Conservation (phyloP, 148 eudicot species). For the Vaccinium vitisidaea region DNA sequence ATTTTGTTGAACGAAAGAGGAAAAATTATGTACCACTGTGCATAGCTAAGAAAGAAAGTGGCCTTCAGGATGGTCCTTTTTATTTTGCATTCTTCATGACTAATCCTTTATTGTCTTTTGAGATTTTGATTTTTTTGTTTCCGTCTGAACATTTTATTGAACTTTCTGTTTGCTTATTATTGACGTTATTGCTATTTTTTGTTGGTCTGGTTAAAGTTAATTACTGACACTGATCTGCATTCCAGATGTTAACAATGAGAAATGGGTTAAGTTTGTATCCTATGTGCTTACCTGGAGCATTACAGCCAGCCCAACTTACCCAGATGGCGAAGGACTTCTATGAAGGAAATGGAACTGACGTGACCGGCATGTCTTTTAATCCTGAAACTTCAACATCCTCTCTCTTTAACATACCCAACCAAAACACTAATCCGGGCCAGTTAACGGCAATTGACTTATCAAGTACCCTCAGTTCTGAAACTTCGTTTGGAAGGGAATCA, state of each 20-base stretch:
- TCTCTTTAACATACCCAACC: slow-evolving; percentile 31
- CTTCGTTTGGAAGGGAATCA: slow-evolving; percentile 35
- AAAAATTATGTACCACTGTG: neutral
- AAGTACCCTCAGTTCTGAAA: slow-evolving; percentile 23
- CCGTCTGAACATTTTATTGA: neutral
- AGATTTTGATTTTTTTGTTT: neutral
- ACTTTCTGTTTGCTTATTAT: neutral
- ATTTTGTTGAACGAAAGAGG: neutral
- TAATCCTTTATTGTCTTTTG: neutral
- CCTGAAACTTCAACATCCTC: slow-evolving; percentile 25
- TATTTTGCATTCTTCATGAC: neutral
- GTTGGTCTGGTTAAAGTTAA: neutral
- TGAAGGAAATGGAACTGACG: slow-evolving; percentile 28
- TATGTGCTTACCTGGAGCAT: slow-evolving; percentile 53
- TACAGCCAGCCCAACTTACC: slow-evolving; percentile 51
- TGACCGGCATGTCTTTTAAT: slow-evolving; percentile 22
- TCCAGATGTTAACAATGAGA: slow-evolving; percentile 81
- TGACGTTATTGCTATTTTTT: neutral
- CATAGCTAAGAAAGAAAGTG: neutral
- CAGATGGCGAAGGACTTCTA: slow-evolving; percentile 41
- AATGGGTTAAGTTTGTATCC: slow-evolving; percentile 82
- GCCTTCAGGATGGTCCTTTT: neutral
- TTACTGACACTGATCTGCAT: neutral
- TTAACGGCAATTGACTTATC: slow-evolving; percentile 31
- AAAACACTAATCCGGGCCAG: slow-evolving; percentile 26